phyloP scores from a whole-genome alignment of 2,329 filamentous ascomycete genomes.

The Pseudopyrenochaeta lycopersici region DNA sequence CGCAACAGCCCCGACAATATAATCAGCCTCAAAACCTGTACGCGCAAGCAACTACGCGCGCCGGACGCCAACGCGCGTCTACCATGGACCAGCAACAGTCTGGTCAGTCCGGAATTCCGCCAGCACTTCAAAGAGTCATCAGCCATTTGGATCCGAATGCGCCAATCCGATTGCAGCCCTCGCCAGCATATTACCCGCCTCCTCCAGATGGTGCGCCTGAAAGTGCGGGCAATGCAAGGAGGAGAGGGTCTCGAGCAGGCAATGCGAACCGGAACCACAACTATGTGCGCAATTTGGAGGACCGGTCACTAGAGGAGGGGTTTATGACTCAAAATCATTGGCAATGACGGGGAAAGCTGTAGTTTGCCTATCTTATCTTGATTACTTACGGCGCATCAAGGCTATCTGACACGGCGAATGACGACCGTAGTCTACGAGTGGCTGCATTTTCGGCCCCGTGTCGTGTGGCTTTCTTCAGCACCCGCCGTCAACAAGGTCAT shows the following conservation, averaged over 20 bases:
- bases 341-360: constrained; percentile 57
- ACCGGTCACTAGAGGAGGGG: constrained; percentile 91
- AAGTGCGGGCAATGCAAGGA: constrained; percentile 70
- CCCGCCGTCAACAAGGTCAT: constrained; percentile 9
- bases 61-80: constrained; percentile 85
- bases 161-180: constrained; percentile 92
- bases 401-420: constrained; percentile 6
- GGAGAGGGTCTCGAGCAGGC: constrained; percentile 78
- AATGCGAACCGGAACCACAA: constrained; percentile 73
- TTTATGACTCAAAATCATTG: constrained; percentile 80
- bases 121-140: constrained; percentile 91
- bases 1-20: constrained; percentile 48
- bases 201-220: constrained; percentile 83
- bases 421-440: constrained; percentile 6
- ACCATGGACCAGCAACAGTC: constrained; percentile 96
- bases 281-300: constrained; percentile 94
- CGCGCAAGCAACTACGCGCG: constrained; percentile 77
- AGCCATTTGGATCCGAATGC: constrained; percentile 95
- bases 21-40: constrained; percentile 76
- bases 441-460: constrained; percentile 15
- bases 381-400: neutral
- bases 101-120: constrained; percentile 89
- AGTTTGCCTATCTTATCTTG: constrained; percentile 8
- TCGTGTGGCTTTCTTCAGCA: constrained; percentile 9
- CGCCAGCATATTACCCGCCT: constrained; percentile 95